A percentile compares a stretch with the other conserved stretches of the same genome.
Evolutionary conservation across 1,139 yeast genomes (phyloP).

Genomic region (Scheffersomyces segobiensis): DNA sequence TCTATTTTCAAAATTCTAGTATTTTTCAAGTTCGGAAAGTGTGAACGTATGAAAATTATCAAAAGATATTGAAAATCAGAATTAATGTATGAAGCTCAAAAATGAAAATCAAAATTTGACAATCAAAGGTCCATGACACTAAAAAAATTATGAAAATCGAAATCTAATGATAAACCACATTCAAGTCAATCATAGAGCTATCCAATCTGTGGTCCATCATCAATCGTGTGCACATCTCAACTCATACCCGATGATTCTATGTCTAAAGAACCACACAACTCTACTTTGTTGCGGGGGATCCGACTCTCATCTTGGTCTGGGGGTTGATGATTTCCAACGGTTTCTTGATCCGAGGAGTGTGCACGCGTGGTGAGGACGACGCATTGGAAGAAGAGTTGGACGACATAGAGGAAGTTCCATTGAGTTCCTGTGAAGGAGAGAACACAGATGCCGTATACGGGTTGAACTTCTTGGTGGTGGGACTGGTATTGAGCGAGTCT

Average conservation of each 20-base stretch:
- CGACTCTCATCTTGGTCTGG: constrained; percentile 66
- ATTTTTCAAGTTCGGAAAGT: neutral
- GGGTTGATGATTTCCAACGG: constrained; percentile 80
- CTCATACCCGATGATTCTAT: neutral
- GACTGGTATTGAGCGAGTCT: constrained; percentile 14
- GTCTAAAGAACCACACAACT: neutral
- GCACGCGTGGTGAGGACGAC: constrained; percentile 36
- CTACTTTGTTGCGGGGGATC: constrained; percentile 45
- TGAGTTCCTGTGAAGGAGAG: constrained; percentile 37
- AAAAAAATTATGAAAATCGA: neutral
- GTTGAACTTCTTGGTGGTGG: constrained; percentile 44
- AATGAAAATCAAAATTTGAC: neutral
- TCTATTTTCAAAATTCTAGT: neutral
- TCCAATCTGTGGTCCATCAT: neutral
- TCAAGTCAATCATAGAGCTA: neutral
- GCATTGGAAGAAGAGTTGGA: constrained; percentile 7
- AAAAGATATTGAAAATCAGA: no score
- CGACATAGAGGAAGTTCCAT: neutral
- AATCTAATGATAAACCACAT: neutral
- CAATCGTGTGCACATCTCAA: neutral
- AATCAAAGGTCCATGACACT: neutral
- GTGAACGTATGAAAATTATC: neutral
- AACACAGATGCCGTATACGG: constrained; percentile 61
- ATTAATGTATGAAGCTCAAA: no score
- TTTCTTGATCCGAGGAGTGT: constrained; percentile 60